A percentile compares a stretch with the other conserved stretches of the same genome.
phyloP scores from a whole-genome alignment of 306 rosid species.

The Begonia peltatifolia region DNA sequence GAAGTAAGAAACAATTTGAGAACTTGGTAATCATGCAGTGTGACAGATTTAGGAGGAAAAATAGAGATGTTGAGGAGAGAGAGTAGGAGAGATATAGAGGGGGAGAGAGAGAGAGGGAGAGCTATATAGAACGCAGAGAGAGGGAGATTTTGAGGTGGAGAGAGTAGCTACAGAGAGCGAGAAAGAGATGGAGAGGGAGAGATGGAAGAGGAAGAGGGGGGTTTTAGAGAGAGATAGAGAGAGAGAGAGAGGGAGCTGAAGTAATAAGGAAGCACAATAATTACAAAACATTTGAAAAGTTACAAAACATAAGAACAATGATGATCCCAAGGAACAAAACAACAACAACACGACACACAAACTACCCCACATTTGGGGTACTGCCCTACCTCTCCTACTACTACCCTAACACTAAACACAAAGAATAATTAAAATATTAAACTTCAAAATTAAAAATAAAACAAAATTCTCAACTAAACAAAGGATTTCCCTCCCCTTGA shows the following conservation, averaged over 20 bases:
- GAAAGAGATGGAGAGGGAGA: background rate
- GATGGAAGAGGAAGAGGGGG: background rate
- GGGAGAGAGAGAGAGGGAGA: too few relatives aligned
- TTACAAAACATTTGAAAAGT: too few relatives aligned
- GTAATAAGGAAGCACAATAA: background rate
- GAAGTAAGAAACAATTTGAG: too few relatives aligned
- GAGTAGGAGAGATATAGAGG: too few relatives aligned
- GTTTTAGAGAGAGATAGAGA: too few relatives aligned
- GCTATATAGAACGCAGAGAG: too few relatives aligned
- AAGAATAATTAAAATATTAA: background rate
- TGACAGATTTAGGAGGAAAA: too few relatives aligned
- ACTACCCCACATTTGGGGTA: slow-evolving; percentile 3
- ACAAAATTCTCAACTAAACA: slow-evolving; percentile 9
- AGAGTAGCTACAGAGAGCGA: background rate
- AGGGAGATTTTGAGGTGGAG: too few relatives aligned
- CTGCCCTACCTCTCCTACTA: slow-evolving; percentile 6
- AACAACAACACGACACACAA: background rate
- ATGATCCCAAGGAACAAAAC: background rate
- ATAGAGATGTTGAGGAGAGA: too few relatives aligned
- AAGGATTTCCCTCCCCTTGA: slow-evolving; percentile 47
- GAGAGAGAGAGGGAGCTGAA: background rate
- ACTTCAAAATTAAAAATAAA: background rate
- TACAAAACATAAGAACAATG: background rate
- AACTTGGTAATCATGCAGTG: too few relatives aligned
- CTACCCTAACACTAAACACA: slow-evolving; percentile 16